Percentiles rank a stretch among this genome's conserved stretches.
Conservation (phyloP, 2,329 filamentous ascomycete species). For the Lachnellula subtilissima region DNA sequence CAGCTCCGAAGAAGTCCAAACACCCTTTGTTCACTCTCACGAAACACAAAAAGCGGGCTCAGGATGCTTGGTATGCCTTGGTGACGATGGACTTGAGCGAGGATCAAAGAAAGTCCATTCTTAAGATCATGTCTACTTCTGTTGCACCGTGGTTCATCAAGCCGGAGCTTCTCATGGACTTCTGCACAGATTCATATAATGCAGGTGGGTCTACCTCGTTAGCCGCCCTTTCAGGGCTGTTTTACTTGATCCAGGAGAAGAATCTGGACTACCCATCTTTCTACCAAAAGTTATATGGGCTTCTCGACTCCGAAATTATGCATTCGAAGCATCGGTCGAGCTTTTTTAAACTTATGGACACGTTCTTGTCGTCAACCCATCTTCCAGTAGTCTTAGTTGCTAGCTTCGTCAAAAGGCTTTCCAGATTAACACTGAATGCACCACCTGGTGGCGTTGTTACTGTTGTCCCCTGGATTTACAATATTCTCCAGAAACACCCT, state of each 20-base stretch:
- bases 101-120: slow-evolving; percentile 72
- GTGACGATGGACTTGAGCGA: slow-evolving; percentile 63
- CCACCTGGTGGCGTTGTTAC: slow-evolving; percentile 86
- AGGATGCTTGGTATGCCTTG: slow-evolving; percentile 80
- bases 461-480: slow-evolving; percentile 91
- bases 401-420: slow-evolving; percentile 92
- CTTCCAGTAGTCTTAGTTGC: slow-evolving; percentile 85
- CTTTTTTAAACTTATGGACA: slow-evolving; percentile 89
- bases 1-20: slow-evolving; percentile 60
- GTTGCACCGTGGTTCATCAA: slow-evolving; percentile 88
- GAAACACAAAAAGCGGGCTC: slow-evolving; percentile 72
- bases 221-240: slow-evolving; percentile 85
- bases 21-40: slow-evolving; percentile 60
- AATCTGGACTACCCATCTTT: slow-evolving; percentile 96
- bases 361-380: slow-evolving; percentile 87
- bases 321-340: slow-evolving; percentile 92
- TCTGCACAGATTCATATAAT: slow-evolving; percentile 90
- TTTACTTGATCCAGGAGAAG: slow-evolving; percentile 87
- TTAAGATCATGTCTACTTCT: slow-evolving; percentile 68
- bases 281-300: slow-evolving; percentile 87
- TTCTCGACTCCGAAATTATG: slow-evolving; percentile 78
- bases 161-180: slow-evolving; percentile 89
- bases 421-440: slow-evolving; percentile 77
- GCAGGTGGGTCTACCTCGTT: slow-evolving; percentile 81
- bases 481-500: slow-evolving; percentile 84